phyloP scores from a whole-genome alignment of 371 early-diverging fungal genomes.

The Thermomucor indicae-seudaticae region DNA sequence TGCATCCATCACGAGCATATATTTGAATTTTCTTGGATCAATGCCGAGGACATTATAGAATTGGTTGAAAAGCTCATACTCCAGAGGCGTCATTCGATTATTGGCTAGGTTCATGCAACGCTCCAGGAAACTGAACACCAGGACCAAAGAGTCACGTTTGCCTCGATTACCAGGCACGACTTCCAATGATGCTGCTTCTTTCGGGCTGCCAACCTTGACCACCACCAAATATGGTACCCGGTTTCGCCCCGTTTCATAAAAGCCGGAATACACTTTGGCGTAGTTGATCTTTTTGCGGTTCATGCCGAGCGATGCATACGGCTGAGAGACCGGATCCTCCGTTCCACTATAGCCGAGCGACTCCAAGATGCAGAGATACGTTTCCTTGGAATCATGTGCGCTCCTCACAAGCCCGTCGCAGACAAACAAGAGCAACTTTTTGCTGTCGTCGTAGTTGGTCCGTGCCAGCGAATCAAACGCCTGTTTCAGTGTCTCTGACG shows the following conservation, averaged over 20 bases:
- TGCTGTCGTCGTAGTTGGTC: conserved; percentile 39
- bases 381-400: conserved; percentile 20
- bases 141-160: conserved; percentile 39
- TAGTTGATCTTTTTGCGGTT: conserved; percentile 24
- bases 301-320: conserved; percentile 38
- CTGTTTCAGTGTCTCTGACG: conserved; percentile 33
- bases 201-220: conserved; percentile 35
- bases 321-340: conserved; percentile 28
- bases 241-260: conserved; percentile 39
- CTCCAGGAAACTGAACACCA: conserved; percentile 38
- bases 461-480: conserved; percentile 46
- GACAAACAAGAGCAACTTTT: conserved; percentile 48
- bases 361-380: conserved; percentile 30
- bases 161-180: conserved; percentile 40
- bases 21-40: conserved; percentile 44
- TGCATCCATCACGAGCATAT: conserved; percentile 43
- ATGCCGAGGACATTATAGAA: conserved; percentile 42
- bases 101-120: conserved; percentile 41
- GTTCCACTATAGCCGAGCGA: conserved; percentile 37
- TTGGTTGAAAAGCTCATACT: conserved; percentile 43
- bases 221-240: conserved; percentile 45
- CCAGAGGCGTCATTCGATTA: conserved; percentile 38
- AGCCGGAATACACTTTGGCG: conserved; percentile 44
- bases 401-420: conserved; percentile 39
- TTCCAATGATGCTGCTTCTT: conserved; percentile 14